A percentile compares a stretch with the other conserved stretches of the same genome.
Conservation (phyloP, 768 basidiomycete genomes). For the Lyophyllum semitale region DNA sequence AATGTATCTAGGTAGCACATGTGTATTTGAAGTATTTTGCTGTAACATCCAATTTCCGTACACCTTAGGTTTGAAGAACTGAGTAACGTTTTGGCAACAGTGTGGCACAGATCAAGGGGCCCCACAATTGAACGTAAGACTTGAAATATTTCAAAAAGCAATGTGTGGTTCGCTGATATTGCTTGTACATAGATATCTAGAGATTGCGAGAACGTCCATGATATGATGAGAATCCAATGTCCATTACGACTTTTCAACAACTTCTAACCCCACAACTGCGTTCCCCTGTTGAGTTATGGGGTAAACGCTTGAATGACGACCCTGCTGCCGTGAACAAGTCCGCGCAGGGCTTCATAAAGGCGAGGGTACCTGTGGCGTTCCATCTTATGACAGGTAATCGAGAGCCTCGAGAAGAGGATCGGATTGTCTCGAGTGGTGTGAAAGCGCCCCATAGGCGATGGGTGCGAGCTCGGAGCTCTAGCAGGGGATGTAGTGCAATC, state of each 20-base stretch:
- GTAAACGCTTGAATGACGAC: neutral
- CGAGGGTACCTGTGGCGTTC: no score
- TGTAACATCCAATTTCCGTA: no score
- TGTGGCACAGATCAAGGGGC: no score
- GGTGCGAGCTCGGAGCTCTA: conserved; percentile 8
- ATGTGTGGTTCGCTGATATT: neutral
- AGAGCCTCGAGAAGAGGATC: neutral
- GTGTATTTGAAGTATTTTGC: neutral
- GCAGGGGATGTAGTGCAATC: conserved; percentile 1
- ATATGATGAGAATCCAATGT: neutral
- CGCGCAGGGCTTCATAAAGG: no score
- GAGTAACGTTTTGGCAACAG: no score
- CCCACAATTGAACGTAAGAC: no score
- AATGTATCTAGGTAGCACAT: conserved; percentile 20
- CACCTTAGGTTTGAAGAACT: no score
- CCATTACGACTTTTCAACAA: neutral
- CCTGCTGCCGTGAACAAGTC: neutral
- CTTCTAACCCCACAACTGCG: neutral
- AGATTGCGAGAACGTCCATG: neutral
- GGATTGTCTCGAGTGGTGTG: neutral
- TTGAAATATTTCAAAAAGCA: neutral
- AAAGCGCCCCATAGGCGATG: neutral
- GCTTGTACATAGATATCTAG: neutral
- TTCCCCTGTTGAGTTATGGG: neutral
- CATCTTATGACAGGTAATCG: no score